phyloP scores from a whole-genome alignment of 306 rosid species.

The Gastrolobium villosum region DNA sequence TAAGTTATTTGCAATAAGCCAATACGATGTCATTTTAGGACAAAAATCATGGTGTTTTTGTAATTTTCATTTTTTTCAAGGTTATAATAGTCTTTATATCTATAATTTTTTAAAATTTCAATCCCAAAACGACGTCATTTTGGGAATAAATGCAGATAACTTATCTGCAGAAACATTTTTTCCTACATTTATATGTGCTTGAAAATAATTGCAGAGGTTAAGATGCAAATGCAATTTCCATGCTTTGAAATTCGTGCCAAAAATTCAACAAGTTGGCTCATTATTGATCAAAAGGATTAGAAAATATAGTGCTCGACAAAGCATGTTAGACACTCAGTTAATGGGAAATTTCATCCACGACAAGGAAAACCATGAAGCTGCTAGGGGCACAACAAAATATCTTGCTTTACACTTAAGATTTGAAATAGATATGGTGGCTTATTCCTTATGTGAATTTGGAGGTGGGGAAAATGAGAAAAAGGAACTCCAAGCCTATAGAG shows the following conservation, averaged over 20 bases:
- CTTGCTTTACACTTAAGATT: constrained; percentile 95
- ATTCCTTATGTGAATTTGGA: constrained; percentile 93
- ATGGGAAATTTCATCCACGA: constrained; percentile 73
- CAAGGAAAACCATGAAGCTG: constrained; percentile 47
- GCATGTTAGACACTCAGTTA: constrained; percentile 76
- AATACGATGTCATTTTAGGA: too few relatives aligned
- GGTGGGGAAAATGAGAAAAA: constrained; percentile 81
- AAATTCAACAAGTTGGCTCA: constrained; percentile 82
- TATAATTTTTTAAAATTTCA: too few relatives aligned
- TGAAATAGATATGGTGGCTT: constrained; percentile 96
- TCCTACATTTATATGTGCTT: constrained; percentile 28
- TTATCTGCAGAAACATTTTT: too few relatives aligned
- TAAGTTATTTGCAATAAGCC: too few relatives aligned
- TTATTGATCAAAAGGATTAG: constrained; percentile 79
- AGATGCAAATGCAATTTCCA: constrained; percentile 99
- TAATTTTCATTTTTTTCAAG: too few relatives aligned
- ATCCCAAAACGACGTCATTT: too few relatives aligned
- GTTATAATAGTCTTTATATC: too few relatives aligned
- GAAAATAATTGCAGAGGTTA: constrained; percentile 65
- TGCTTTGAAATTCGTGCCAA: constrained; percentile 77
- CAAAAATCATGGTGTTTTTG: too few relatives aligned
- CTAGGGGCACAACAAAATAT: constrained; percentile 62
- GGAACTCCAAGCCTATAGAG: constrained; percentile 88
- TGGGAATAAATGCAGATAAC: too few relatives aligned
- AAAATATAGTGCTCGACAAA: constrained; percentile 58